These are phyloP conservation scores for Anacardium occidentale DNA, from an alignment of 345 rosid genomes.

Conservation along the genomic window DNA sequence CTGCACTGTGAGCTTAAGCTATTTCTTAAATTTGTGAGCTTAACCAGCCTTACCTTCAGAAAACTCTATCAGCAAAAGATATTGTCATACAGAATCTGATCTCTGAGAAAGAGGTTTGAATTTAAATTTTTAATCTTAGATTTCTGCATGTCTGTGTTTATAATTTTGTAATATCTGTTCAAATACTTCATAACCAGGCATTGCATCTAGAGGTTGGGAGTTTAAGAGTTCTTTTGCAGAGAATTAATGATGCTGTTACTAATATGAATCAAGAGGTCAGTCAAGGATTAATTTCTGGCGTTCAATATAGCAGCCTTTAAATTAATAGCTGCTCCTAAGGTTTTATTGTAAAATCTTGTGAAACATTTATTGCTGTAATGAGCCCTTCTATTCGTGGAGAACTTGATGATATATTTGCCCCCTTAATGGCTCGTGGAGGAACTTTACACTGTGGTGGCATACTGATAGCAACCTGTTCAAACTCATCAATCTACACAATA, in stretches of 20 bases:
- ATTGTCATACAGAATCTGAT: slow-evolving; percentile 53
- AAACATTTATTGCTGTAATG: not conserved
- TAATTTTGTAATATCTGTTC: slow-evolving; percentile 20
- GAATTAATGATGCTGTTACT: slow-evolving; percentile 54
- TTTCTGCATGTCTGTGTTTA: slow-evolving; percentile 15
- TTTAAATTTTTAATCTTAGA: slow-evolving; percentile 15
- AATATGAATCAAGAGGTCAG: slow-evolving; percentile 69
- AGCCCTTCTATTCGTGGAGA: not conserved
- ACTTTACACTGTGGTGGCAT: not conserved
- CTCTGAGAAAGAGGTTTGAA: slow-evolving; percentile 65
- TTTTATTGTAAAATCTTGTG: slow-evolving; percentile 2
- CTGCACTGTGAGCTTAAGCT: slow-evolving; percentile 19
- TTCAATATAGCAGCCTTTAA: slow-evolving; percentile 7
- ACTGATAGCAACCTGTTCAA: no score
- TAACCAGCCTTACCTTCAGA: slow-evolving; percentile 71
- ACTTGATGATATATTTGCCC: not conserved
- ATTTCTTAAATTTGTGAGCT: slow-evolving; percentile 37
- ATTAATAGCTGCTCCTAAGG: not conserved
- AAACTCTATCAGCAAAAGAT: slow-evolving; percentile 57
- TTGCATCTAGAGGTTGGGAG: slow-evolving; percentile 55
- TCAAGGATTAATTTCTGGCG: slow-evolving; percentile 18
- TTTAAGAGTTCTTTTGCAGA: slow-evolving; percentile 49
- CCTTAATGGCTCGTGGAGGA: not conserved
- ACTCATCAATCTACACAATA: no score
- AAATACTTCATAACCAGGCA: slow-evolving; percentile 38